Base-by-base conservation (phyloP, 2,329 filamentous ascomycete species). In the Diaporthe nobilis region DNA sequence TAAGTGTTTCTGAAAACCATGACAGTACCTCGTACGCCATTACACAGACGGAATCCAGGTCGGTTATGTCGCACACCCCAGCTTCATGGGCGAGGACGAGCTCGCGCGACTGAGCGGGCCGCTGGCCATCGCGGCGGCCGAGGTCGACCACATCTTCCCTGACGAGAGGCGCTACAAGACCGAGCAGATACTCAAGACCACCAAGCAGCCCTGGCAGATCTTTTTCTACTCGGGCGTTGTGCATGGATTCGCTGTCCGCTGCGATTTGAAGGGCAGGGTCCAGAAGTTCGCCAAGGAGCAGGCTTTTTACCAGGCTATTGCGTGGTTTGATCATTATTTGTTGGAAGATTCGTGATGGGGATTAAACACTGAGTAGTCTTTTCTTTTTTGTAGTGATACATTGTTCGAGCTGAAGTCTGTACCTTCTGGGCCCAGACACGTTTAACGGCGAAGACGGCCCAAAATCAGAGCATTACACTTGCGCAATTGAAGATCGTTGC, bases 171-270 rank as follows among this genome's bases (percentile, higher is more conserved):
- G 55, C 1, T 12, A 37, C 55, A 58, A 37, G 55, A 58, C 55
- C 17, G 55, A 58, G 17, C 17, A 34, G 55, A 58, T 58, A 34
- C 55, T 58, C 4, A 58, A 58, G 28, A 37, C 55, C 17, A 58
- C 55, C 31, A 58, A 58, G 55, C 28, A 58, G 55, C 55, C 55
- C 17, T 58, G 55, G 55, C 55, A 58, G 55, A 34, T 51, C 49
- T 51, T 51, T 12, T 34, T 58, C 31, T 58, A 58, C 28, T 58
- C 55, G 13, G 55, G 55, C 15, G 55, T 58, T 4, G 20, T 20
- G 31, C 55, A 58, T 22, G 55, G 55, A 3, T 58, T 58, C 20
- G 55, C 55, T 4, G 55, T 58, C 2, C 55, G 55, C 28, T 58
- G 55, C 55, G 31, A 58, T 34, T 20, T 37, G 28, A 58, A 12